Conservation (phyloP, 345 rosid species). For the Angophora floribunda region DNA sequence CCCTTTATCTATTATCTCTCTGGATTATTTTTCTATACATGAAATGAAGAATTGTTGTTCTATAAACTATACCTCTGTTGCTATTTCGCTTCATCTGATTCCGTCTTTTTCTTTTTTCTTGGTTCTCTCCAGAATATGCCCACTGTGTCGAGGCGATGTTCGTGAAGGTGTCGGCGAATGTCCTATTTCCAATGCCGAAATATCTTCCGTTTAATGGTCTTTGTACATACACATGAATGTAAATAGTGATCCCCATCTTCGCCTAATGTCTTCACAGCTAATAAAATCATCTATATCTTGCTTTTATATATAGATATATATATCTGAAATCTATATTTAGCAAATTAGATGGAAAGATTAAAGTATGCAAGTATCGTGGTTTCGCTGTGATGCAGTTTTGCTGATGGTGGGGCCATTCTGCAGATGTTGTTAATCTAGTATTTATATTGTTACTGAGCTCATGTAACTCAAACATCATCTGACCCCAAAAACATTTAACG, state of each 20-base stretch:
- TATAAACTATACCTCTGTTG: not conserved
- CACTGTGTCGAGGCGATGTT: constrained; percentile 69
- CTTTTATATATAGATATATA: not conserved
- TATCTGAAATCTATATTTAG: not conserved
- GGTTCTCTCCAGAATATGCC: constrained; percentile 46
- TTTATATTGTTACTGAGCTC: not conserved
- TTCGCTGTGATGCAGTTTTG: not conserved
- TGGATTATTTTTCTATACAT: not conserved
- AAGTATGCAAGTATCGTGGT: not conserved
- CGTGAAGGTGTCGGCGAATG: constrained; percentile 14
- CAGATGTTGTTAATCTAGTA: not conserved
- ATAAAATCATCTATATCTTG: not conserved
- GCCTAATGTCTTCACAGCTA: not conserved
- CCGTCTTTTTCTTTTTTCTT: not conserved
- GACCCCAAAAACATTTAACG: not conserved
- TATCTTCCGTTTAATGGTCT: constrained; percentile 14
- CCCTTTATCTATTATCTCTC: not conserved
- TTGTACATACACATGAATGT: constrained; percentile 1
- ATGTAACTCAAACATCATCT: not conserved
- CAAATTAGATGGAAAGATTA: not conserved
- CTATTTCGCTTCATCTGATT: not conserved
- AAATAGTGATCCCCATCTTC: not conserved
- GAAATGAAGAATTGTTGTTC: not conserved
- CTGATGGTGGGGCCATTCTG: not conserved
- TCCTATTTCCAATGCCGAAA: constrained; percentile 18